Percentiles rank a stretch among this genome's conserved stretches.
These are phyloP conservation scores for Phytophthora constricta DNA, from an alignment of 352 stramenopile genomes.

Conservation along the genomic window DNA sequence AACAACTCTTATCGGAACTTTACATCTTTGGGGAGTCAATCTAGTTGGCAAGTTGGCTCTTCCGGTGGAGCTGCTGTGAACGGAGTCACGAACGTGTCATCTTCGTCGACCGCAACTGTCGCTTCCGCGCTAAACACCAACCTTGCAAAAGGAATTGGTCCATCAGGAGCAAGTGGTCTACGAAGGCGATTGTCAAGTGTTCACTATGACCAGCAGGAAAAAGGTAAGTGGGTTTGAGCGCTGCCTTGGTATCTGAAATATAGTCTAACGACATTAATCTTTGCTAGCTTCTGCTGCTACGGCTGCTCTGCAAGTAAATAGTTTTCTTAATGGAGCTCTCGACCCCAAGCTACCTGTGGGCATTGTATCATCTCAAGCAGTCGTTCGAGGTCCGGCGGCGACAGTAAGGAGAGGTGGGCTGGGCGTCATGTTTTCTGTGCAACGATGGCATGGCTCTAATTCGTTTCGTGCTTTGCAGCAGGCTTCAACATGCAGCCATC, in stretches of 20 bases:
- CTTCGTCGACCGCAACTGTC: slow-evolving; percentile 55
- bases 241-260: background rate
- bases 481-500: slow-evolving; percentile 51
- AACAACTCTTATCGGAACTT: slow-evolving; percentile 25
- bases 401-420: slow-evolving; percentile 41
- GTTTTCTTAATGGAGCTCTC: slow-evolving; percentile 10
- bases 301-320: slow-evolving; percentile 22
- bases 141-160: slow-evolving; percentile 16
- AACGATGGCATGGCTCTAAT: background rate
- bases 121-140: slow-evolving; percentile 47
- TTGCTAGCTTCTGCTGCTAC: background rate
- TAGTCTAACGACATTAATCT: background rate
- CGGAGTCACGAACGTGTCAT: slow-evolving; percentile 4
- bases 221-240: slow-evolving; percentile 22
- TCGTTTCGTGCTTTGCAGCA: background rate
- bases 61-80: slow-evolving; percentile 5
- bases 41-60: slow-evolving; percentile 30
- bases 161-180: slow-evolving; percentile 36
- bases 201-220: slow-evolving; percentile 62
- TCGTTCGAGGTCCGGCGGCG: slow-evolving; percentile 42
- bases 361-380: slow-evolving; percentile 54
- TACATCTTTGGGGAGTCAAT: slow-evolving; percentile 19
- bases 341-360: slow-evolving; percentile 40
- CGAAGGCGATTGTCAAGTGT: slow-evolving; percentile 55
- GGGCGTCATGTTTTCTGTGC: background rate